Evolutionary conservation across 805 yeast genomes (phyloP).

Genomic region (Candida cerambycidarum): DNA sequence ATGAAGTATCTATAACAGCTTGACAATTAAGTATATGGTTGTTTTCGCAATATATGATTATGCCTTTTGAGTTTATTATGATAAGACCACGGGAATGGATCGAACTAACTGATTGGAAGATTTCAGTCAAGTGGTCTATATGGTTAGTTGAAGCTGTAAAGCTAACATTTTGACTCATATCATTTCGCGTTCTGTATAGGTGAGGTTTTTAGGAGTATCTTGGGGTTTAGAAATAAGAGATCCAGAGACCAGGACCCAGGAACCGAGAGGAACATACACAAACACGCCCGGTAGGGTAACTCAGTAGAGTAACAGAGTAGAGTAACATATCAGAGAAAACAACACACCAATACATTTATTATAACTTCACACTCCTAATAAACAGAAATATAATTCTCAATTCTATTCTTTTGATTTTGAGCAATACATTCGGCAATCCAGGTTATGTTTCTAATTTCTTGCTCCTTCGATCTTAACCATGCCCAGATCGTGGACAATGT

Average conservation of each 20-base stretch:
- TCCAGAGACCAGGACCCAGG: too few relatives aligned
- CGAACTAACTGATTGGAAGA: constrained; percentile 31
- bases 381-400: constrained; percentile 86
- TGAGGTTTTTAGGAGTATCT: too few relatives aligned
- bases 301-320: too few relatives aligned
- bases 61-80: constrained; percentile 31
- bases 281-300: too few relatives aligned
- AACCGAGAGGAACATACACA: too few relatives aligned
- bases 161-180: constrained; percentile 6
- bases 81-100: constrained; percentile 35
- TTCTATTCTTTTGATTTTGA: constrained; percentile 94
- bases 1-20: constrained; percentile 35
- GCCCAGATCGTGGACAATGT: constrained; percentile 91
- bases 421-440: constrained; percentile 99
- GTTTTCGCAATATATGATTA: constrained; percentile 33
- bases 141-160: constrained; percentile 25
- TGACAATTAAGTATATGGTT: constrained; percentile 39
- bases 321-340: too few relatives aligned
- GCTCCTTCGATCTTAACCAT: constrained; percentile 94
- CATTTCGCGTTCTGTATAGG: background rate
- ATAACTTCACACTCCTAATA: constrained; percentile 48
- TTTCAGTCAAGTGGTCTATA: constrained; percentile 38
- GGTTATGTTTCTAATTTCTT: constrained; percentile 95
- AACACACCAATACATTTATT: too few relatives aligned
- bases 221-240: too few relatives aligned